Conservation (phyloP, 2,329 filamentous ascomycete genomes). For the Cadophora sp. region DNA sequence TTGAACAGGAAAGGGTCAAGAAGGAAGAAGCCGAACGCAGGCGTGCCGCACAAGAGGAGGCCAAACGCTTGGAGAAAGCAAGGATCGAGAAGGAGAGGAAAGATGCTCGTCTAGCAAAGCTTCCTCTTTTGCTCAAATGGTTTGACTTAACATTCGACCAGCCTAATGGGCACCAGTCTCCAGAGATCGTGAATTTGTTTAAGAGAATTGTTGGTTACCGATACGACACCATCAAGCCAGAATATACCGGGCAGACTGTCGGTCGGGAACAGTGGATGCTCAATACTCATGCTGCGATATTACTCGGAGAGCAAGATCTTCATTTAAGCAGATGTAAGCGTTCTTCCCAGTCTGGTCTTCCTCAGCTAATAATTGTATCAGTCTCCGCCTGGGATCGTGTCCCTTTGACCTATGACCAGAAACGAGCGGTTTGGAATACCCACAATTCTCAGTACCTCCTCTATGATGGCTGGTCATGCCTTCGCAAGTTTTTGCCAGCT, state of each 20-base stretch:
- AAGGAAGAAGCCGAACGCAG: slow-evolving; percentile 49
- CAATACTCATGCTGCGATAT: slow-evolving; percentile 67
- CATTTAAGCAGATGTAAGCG: slow-evolving; percentile 63
- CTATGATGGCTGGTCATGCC: slow-evolving; percentile 56
- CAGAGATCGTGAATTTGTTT: slow-evolving; percentile 60
- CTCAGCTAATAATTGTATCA: slow-evolving; percentile 42
- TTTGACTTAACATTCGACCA: slow-evolving; percentile 62
- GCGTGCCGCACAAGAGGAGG: slow-evolving; percentile 45
- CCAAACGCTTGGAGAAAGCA: slow-evolving; percentile 53
- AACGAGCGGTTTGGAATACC: slow-evolving; percentile 64
- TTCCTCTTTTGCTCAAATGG: slow-evolving; percentile 68
- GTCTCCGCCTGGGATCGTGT: slow-evolving; percentile 65
- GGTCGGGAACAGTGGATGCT: slow-evolving; percentile 72
- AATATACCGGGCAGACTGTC: slow-evolving; percentile 57
- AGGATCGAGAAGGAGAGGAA: slow-evolving; percentile 62
- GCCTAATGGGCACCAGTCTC: slow-evolving; percentile 57
- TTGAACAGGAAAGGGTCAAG: slow-evolving; percentile 44
- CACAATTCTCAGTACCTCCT: slow-evolving; percentile 64
- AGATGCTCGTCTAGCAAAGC: slow-evolving; percentile 58
- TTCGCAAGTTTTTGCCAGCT: slow-evolving; percentile 59
- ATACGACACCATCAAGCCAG: slow-evolving; percentile 66
- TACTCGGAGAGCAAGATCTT: slow-evolving; percentile 70
- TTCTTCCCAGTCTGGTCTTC: slow-evolving; percentile 10
- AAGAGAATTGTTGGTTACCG: slow-evolving; percentile 64
- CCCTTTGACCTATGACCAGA: slow-evolving; percentile 60